phyloP scores from a whole-genome alignment of 495 filamentous ascomycete species.

The Barbatosphaeria neglecta region DNA sequence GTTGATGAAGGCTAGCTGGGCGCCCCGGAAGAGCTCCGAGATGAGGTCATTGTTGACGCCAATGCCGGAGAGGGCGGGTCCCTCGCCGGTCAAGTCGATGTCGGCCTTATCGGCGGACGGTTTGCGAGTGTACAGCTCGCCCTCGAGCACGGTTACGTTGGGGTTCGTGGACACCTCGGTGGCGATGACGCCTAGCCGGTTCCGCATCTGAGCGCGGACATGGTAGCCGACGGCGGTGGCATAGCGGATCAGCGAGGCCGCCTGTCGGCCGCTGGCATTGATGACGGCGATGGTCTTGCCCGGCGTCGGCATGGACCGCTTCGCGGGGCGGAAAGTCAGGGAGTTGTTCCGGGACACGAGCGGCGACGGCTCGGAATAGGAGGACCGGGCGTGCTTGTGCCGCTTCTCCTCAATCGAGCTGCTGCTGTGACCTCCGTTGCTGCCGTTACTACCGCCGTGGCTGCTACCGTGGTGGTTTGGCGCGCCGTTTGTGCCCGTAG shows the following conservation, averaged over 20 bases:
- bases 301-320: constrained; percentile 40
- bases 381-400: constrained; percentile 42
- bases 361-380: constrained; percentile 39
- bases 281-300: constrained; percentile 80
- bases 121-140: constrained; percentile 59
- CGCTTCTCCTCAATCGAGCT: constrained; percentile 23
- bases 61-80: constrained; percentile 30
- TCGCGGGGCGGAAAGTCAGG: constrained; percentile 36
- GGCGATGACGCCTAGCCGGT: constrained; percentile 68
- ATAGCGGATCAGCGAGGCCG: constrained; percentile 83
- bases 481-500: constrained; percentile 11
- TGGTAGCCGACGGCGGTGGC: constrained; percentile 84
- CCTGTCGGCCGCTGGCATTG: constrained; percentile 86
- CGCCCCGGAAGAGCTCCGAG: constrained; percentile 65
- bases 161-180: constrained; percentile 68
- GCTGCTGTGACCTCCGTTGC: too few relatives aligned
- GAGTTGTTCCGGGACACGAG: constrained; percentile 37
- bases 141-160: constrained; percentile 74
- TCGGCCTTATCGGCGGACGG: constrained; percentile 27
- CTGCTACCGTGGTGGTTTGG: too few relatives aligned
- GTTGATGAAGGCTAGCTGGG: constrained; percentile 90
- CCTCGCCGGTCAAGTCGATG: constrained; percentile 29
- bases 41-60: constrained; percentile 52
- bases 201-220: constrained; percentile 80
- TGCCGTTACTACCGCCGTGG: too few relatives aligned